Conservation (phyloP, 352 stramenopile genomes). For the Thalassiosira delicatula region DNA sequence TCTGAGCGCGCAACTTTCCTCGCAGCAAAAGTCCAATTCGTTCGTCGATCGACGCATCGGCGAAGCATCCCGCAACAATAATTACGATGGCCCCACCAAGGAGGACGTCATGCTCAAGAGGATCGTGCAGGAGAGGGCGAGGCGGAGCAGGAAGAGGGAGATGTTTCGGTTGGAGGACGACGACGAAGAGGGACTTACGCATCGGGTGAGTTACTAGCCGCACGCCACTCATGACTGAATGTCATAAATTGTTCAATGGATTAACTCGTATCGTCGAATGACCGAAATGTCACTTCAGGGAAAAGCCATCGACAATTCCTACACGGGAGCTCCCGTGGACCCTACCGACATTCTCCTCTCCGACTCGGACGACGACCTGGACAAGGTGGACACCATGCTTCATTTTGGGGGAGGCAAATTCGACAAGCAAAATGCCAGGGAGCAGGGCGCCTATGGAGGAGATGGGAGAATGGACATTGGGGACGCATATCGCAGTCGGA, state of each 20-base stretch:
- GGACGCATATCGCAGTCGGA: no score
- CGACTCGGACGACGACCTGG: constrained; percentile 82
- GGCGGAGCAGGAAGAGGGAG: constrained; percentile 63
- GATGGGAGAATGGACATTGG: no score
- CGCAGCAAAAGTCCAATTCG: constrained; percentile 68
- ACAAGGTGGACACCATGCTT: constrained; percentile 85
- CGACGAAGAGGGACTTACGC: constrained; percentile 43
- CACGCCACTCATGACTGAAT: no score
- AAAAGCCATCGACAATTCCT: constrained; percentile 68
- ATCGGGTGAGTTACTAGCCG: constrained; percentile 58
- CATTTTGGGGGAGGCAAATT: constrained; percentile 88
- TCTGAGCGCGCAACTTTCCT: constrained; percentile 45
- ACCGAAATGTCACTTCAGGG: no score
- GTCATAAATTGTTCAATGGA: no score
- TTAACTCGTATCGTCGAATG: no score
- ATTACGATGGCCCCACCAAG: background rate
- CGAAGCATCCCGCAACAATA: constrained; percentile 47
- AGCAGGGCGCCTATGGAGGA: constrained; percentile 60
- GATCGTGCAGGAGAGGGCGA: constrained; percentile 75
- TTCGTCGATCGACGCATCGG: constrained; percentile 83
- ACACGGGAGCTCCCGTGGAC: constrained; percentile 37
- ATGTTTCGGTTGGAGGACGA: constrained; percentile 68
- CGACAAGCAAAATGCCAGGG: constrained; percentile 84
- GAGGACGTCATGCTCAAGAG: constrained; percentile 79
- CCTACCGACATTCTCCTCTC: constrained; percentile 60